Evolutionary conservation across 345 rosid species (phyloP), one percentile per base, ranked within the genome.

Genomic region (Dipteronia sinensis): DNA sequence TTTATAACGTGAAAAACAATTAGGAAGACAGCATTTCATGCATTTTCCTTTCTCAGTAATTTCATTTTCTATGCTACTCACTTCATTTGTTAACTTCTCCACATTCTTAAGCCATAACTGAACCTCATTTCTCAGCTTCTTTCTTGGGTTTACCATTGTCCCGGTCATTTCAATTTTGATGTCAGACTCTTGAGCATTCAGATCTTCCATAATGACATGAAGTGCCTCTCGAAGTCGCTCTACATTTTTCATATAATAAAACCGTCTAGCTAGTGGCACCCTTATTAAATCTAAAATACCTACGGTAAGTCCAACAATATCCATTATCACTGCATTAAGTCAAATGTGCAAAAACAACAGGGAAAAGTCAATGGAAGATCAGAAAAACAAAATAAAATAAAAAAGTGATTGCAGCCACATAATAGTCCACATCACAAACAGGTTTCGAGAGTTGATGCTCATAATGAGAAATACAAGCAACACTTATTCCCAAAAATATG

Each of bases 31-130:
- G 65, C 65, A 17, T 31, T 53, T 65, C 65, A 64, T 53, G 74
- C 76, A 38, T 20, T 29, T 70, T 19, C 71, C 76, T 16, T 27
- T 51, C 51, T 15, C 23, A 20, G 13, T 9, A 38, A 51, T 40
- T 58, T 72, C 66, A 34, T 7, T 55, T 22, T 34, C 64, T 38
- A 42, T n/a, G 29, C 72, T 38, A 8, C 13, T 53, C 58, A 78
- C 71, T 72, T 71, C 76, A 38, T 53, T 38, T 7, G 16, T 59
- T 15, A 38, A 10, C 55, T 64, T 51, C 34, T 71, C 80, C 27
- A 78, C 71, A 71, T 71, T 29, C 22, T 49, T 72, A 10, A 78
- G 76, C 80, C 76, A 71, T 61, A 77, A 27, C 4, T 69, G 10
- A 6, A 62, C 62, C 59, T 61, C 79, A 23, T 19, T 46, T 59